Evolutionary conservation across 2,329 filamentous ascomycete genomes (phyloP), one percentile per base, ranked within the genome.

Genomic region (Alternaria incomplexa): DNA sequence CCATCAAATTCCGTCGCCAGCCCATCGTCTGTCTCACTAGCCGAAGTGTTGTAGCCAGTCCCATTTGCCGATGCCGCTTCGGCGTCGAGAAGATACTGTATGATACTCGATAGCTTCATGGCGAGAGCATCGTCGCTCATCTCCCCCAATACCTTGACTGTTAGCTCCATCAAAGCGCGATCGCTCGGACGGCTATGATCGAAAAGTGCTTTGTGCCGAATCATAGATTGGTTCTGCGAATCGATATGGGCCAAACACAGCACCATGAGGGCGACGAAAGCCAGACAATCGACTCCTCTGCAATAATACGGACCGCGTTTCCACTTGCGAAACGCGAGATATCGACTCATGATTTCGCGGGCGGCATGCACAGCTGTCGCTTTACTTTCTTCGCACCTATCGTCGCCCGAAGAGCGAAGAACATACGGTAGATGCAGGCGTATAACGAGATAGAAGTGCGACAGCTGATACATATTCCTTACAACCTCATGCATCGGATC

Each of bases 1-100:
- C 72, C 70, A 15, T 73, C 70, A 7, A 70, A 64, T 4, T 78
- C 77, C 2, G 36, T 40, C 36, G 36, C 36, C 36, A 68, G 51
- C n/a, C 20, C 56, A 13, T 22, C 36, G 13, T 69, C 67, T 2
- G 65, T 58, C 5, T 68, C 56, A 0, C 62, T 69, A 7, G 69
- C 62, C 23, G 53, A 67, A 6, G 75, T 71, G 0, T 26, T 62
- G 40, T 69, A 65, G 23, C 44, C 28, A 10, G 28, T 44, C 3
- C 65, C 64, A 9, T 56, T 59, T 3, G 63, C 58, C 8, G 64
- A 60, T 36, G 60, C 57, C 11, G 36, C 56, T 59, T 72, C 68
- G 15, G 70, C 59, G 23, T 57, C 56, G 28, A 73, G 61, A 10
- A 73, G 26, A 43, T 55, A 51, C 12, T 56, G 32, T 25, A 71